Conservation (phyloP, 306 rosid species). For the Lathyrus aphaca region DNA sequence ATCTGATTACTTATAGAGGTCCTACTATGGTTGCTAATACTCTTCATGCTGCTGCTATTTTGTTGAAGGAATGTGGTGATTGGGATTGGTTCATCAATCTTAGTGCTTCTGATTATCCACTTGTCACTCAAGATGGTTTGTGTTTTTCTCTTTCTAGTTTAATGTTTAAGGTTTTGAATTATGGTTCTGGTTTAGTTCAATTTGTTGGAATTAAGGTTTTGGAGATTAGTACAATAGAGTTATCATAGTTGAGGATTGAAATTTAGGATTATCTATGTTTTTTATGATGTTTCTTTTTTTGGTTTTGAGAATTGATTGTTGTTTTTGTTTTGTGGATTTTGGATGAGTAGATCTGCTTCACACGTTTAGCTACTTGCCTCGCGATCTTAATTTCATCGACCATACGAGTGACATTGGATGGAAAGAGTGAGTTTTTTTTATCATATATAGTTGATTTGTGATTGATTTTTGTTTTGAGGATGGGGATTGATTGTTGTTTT, state of each 20-base stretch:
- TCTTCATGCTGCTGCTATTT: constrained; percentile 91
- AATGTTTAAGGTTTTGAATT: neutral
- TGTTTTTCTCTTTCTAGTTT: constrained; percentile 7
- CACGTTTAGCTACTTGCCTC: constrained; percentile 82
- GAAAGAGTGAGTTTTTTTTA: constrained; percentile 75
- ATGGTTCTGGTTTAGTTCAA: neutral
- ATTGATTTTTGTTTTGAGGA: neutral
- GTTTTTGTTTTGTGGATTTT: constrained; percentile 46
- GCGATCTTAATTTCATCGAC: constrained; percentile 96
- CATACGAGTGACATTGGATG: constrained; percentile 98
- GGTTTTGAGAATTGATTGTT: constrained; percentile 33
- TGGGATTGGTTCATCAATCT: constrained; percentile 99
- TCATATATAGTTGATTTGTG: neutral
- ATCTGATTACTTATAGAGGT: constrained; percentile 84
- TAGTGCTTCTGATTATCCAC: constrained; percentile 97
- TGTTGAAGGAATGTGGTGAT: constrained; percentile 71
- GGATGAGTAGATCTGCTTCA: constrained; percentile 78
- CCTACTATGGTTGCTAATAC: constrained; percentile 99
- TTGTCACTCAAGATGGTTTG: constrained; percentile 94
- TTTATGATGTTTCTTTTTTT: constrained; percentile 14
- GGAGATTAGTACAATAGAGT: neutral
- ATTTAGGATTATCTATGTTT: constrained; percentile 2
- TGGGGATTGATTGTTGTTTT: constrained; percentile 26
- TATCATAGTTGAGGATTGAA: neutral
- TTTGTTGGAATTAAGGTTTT: neutral